Evolutionary conservation across 345 rosid species (phyloP), one percentile per base, ranked within the genome.

Genomic region (Eutrema heterophyllum): DNA sequence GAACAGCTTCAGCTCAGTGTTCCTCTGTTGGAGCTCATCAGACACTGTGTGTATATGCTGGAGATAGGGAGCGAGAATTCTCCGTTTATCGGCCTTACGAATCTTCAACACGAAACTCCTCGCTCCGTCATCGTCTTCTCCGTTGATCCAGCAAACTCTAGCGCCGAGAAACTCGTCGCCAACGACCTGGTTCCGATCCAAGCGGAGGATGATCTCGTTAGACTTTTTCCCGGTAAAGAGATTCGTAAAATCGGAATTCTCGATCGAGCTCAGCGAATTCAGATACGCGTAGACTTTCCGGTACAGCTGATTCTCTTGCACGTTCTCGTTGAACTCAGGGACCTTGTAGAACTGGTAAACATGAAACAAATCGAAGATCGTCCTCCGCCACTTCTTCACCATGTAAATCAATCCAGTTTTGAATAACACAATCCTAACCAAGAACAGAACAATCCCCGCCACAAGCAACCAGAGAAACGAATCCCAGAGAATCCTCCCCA

Each of bases 31-130:
- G 14, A 87, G 61, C 75, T 96, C 99, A 27, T 86, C 97, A 9
- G 87, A 84, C 1, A 90, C 87, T 0, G 89, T 78, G 75, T 87
- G 97, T 61, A 95, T 90, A 74, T 95, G 97, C 35, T 92, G 96
- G 26, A 95, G 92, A 76, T 95, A 95, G 3, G 98, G 84, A 5
- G 87, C 84, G 52, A 95, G 89, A 43, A 95, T 81, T 15, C 98
- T 82, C 11, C 96, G 81, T 73, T 89, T 95, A 43, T 91, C 99
- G 1, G 88, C 85, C 82, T 78, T 88, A 41, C 97, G 84, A 48
- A 92, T 76, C 83, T 81, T 88, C 78, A 95, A 64, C n/a, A 88
- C 82, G 69, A 92, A 81, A 16, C 66, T 61, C 58, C 71, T 81
- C 13, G 26, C 36, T 38, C 73, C 40, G 39, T 38, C 61, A 4